These are phyloP conservation scores for Gossypium mustelinum DNA, from an alignment of 345 rosid genomes.

Conservation along the genomic window DNA sequence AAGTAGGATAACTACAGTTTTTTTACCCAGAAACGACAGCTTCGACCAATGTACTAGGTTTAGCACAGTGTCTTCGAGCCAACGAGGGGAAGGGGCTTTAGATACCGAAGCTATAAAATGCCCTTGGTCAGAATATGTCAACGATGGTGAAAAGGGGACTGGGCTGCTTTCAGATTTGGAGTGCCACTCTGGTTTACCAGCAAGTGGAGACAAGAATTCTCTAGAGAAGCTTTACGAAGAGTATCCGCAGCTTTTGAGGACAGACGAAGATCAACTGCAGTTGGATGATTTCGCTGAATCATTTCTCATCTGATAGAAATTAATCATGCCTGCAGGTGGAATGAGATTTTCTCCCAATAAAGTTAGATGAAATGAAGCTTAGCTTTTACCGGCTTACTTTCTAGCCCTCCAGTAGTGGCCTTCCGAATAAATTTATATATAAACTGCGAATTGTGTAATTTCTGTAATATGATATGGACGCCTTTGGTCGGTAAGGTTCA, in stretches of 20 bases:
- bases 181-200: slow-evolving; percentile 20
- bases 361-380: slow-evolving; percentile 6
- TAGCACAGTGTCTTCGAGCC: slow-evolving; percentile 13
- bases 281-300: slow-evolving; percentile 33
- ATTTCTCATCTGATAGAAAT: slow-evolving; percentile 9
- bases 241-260: slow-evolving; percentile 37
- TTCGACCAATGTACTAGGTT: slow-evolving; percentile 20
- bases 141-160: slow-evolving; percentile 6
- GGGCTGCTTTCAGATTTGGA: slow-evolving; percentile 26
- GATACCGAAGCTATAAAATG: slow-evolving; percentile 3
- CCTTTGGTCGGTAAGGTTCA: too few relatives aligned
- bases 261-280: slow-evolving; percentile 28
- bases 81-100: slow-evolving; percentile 14
- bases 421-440: too few relatives aligned
- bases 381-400: slow-evolving; percentile 21
- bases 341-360: neutral
- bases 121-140: slow-evolving; percentile 15
- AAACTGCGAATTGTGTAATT: too few relatives aligned
- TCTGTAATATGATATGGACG: too few relatives aligned
- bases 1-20: slow-evolving; percentile 27
- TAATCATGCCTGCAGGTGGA: neutral
- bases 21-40: slow-evolving; percentile 33
- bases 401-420: neutral
- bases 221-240: slow-evolving; percentile 43
- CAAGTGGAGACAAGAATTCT: slow-evolving; percentile 2